Percentiles rank a stretch among this genome's conserved stretches.
phyloP scores from a whole-genome alignment of 2,329 filamentous ascomycete species.

The Neophaeococcomyces mojaviensis region DNA sequence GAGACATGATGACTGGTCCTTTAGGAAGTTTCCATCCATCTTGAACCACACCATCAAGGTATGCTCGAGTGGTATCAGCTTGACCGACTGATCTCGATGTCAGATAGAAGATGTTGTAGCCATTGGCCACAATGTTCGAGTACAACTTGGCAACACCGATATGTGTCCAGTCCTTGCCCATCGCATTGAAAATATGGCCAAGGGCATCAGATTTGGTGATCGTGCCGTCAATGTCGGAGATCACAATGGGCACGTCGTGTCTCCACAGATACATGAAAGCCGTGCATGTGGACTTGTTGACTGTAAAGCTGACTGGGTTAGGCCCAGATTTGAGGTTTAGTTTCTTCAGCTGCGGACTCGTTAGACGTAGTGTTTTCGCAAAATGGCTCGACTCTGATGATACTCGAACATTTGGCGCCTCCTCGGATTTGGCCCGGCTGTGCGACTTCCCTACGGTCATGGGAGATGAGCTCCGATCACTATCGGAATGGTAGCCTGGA shows the following conservation, averaged over 20 bases:
- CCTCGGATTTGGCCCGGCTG: slow-evolving; percentile 55
- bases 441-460: slow-evolving; percentile 54
- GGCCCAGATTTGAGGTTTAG: slow-evolving; percentile 75
- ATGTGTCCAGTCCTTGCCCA: slow-evolving; percentile 97
- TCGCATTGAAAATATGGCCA: slow-evolving; percentile 91
- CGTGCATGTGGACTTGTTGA: slow-evolving; percentile 86
- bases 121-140: slow-evolving; percentile 88
- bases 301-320: slow-evolving; percentile 92
- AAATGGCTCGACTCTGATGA: slow-evolving; percentile 74
- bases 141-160: slow-evolving; percentile 94
- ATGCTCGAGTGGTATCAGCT: slow-evolving; percentile 81
- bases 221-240: slow-evolving; percentile 96
- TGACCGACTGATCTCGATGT: slow-evolving; percentile 91
- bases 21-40: slow-evolving; percentile 78
- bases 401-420: slow-evolving; percentile 43
- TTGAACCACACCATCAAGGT: slow-evolving; percentile 81
- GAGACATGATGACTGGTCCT: slow-evolving; percentile 89
- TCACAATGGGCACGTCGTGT: slow-evolving; percentile 85
- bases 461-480: slow-evolving; percentile 50
- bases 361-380: slow-evolving; percentile 90
- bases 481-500: slow-evolving; percentile 91
- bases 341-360: slow-evolving; percentile 87
- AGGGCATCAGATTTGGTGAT: slow-evolving; percentile 96
- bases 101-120: slow-evolving; percentile 98
- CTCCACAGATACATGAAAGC: slow-evolving; percentile 94